Conservation (phyloP, 805 yeast species). For the Lachancea meyersii region DNA sequence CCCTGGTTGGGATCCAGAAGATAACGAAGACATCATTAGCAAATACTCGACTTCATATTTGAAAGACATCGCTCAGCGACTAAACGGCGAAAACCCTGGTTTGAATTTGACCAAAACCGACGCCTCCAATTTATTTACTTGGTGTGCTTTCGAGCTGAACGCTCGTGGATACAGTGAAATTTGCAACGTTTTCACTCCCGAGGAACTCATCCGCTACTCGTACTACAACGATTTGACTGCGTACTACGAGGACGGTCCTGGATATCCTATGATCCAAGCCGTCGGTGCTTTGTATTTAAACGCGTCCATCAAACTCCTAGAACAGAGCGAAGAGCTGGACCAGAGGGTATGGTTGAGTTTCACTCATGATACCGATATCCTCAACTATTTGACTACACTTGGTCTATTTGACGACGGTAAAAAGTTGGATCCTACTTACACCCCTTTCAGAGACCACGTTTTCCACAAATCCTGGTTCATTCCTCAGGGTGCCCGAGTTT, state of each 20-base stretch:
- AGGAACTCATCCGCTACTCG: constrained; percentile 57
- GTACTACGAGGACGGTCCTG: constrained; percentile 61
- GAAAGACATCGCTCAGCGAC: constrained; percentile 48
- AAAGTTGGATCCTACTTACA: constrained; percentile 39
- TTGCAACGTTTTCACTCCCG: constrained; percentile 61
- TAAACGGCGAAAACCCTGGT: constrained; percentile 50
- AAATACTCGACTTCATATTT: constrained; percentile 36
- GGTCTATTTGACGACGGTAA: constrained; percentile 41
- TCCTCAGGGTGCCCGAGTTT: constrained; percentile 54
- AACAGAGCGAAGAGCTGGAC: constrained; percentile 44
- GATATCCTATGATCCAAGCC: constrained; percentile 49
- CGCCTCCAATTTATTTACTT: constrained; percentile 45
- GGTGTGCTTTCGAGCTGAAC: constrained; percentile 73
- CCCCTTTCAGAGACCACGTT: constrained; percentile 40
- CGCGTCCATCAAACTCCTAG: constrained; percentile 44
- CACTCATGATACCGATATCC: constrained; percentile 67
- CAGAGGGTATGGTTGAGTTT: constrained; percentile 59
- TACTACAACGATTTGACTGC: constrained; percentile 53
- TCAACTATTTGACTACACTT: constrained; percentile 56
- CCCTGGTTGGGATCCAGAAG: constrained; percentile 30
- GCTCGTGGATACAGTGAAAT: constrained; percentile 61
- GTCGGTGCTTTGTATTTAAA: constrained; percentile 57
- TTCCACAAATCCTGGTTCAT: constrained; percentile 45
- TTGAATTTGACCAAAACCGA: constrained; percentile 48
- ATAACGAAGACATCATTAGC: constrained; percentile 13